Base-by-base conservation (phyloP, 78 protist genomes). In the Anaeramoeba ignava region DNA sequence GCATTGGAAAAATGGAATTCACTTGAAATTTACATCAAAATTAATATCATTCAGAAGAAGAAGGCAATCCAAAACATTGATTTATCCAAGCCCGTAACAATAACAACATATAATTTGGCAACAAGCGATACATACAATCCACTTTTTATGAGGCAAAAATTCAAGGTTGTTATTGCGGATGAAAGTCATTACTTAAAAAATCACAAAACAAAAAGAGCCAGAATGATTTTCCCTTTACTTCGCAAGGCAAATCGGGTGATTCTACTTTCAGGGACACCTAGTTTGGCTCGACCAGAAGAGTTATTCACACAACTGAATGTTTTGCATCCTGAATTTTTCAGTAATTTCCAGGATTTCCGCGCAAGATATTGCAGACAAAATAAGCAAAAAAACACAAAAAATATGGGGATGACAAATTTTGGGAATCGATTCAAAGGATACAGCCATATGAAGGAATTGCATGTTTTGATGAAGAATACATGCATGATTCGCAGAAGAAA, bases 221-320 rank as follows among this genome's bases (percentile, higher is more conserved):
- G 41, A 12, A 67, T 38, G 0, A 81, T 91, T 2, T 78, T 88
- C 39, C 89, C 89, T 34, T 27, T 94, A 17, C 41, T 82, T 1
- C 38, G 23, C 27, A 3, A 3, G 17, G 82, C 84, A 41, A 8
- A 3, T 0, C 86, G 89, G 0, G 1, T 17, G n/a, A 0, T 89
- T 37, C 67, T 89, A 33, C 89, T 95, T 38, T 89, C 95, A 2
- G 97, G 97, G 27, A 95, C 96, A 67, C 96, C 96, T 0, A 91
- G 94, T 37, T 79, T 90, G 33, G 82, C 92, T 3, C 67, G 95
- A 8, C 98, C 98, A 0, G 81, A 79, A 8, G 98, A 95, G 86
- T 88, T 95, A 33, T 92, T 33, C 87, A n/a, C 91, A 3, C 98
- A 91, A 85, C 39, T 94, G 38, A 27, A 39, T 0, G 87, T 91